Percentiles rank a stretch among this genome's conserved stretches.
These are phyloP conservation scores for Fonsecaea pedrosoi DNA, from an alignment of 2,329 filamentous ascomycete species.

Conservation along the genomic window DNA sequence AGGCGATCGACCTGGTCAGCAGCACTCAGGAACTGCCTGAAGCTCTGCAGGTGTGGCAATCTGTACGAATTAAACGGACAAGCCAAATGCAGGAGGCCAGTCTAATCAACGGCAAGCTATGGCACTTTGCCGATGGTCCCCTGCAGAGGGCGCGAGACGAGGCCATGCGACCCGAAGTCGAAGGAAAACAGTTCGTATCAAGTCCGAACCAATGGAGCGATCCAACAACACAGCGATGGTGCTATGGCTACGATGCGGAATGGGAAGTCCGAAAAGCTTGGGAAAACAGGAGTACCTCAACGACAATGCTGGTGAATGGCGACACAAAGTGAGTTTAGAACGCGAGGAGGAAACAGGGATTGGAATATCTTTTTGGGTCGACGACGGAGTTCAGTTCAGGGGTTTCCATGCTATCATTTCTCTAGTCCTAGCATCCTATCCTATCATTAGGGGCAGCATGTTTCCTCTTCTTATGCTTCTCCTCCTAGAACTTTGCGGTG, in stretches of 20 bases:
- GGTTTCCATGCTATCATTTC: background rate
- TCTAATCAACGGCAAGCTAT: slow-evolving; percentile 55
- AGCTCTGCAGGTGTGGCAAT: slow-evolving; percentile 49
- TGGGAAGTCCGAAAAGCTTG: slow-evolving; percentile 46
- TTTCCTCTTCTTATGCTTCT: background rate
- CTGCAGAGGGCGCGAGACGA: slow-evolving; percentile 52
- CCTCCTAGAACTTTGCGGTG: background rate
- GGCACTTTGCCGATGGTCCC: slow-evolving; percentile 56
- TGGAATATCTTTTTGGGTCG: background rate
- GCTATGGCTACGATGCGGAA: slow-evolving; percentile 58
- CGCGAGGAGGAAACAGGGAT: background rate
- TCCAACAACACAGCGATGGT: slow-evolving; percentile 55
- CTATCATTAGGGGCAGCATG: background rate
- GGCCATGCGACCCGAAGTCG: slow-evolving; percentile 52
- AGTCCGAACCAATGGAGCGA: slow-evolving; percentile 60
- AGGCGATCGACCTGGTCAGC: slow-evolving; percentile 24
- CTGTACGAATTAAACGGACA: slow-evolving; percentile 45
- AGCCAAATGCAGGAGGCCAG: slow-evolving; percentile 55
- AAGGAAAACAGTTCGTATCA: slow-evolving; percentile 46
- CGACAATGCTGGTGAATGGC: slow-evolving; percentile 15
- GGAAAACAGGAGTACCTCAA: slow-evolving; percentile 17
- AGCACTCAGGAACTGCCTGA: slow-evolving; percentile 41
- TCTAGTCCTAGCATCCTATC: too few species aligned
- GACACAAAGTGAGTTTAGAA: slow-evolving; percentile 6
- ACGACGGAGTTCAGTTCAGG: background rate